These are phyloP conservation scores for Chytriomyces sp. DNA, from an alignment of 192 early-diverging fungal genomes.

Conservation along the genomic window DNA sequence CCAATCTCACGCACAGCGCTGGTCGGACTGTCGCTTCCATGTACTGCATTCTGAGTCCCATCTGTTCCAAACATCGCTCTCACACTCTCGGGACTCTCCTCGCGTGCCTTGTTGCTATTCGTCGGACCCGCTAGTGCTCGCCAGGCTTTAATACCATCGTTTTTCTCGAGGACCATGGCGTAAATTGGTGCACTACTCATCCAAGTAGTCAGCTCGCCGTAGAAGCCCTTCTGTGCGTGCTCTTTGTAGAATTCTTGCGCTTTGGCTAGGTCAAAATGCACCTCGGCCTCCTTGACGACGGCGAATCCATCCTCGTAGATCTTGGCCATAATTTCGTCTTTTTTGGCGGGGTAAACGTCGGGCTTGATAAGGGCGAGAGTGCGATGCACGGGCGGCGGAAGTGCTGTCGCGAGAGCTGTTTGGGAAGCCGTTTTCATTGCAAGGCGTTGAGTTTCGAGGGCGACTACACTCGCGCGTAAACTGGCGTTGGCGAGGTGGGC, in stretches of 20 bases:
- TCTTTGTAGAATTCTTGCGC: slow-evolving; percentile 51
- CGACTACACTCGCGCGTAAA: slow-evolving; percentile 55
- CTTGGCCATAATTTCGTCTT: slow-evolving; percentile 39
- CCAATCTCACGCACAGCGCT: slow-evolving; percentile 42
- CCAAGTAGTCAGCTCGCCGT: slow-evolving; percentile 32
- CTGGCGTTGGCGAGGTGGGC: slow-evolving; percentile 22
- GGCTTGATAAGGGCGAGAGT: slow-evolving; percentile 59
- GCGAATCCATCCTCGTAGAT: slow-evolving; percentile 30
- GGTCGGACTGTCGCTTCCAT: slow-evolving; percentile 45
- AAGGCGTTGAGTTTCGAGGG: slow-evolving; percentile 38
- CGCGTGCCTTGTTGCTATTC: slow-evolving; percentile 52
- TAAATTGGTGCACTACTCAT: slow-evolving; percentile 58
- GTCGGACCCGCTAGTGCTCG: slow-evolving; percentile 56
- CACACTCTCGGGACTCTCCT: slow-evolving; percentile 43
- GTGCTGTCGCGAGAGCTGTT: not conserved
- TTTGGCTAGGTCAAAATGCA: slow-evolving; percentile 26
- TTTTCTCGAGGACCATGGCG: slow-evolving; percentile 56
- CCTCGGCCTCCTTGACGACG: slow-evolving; percentile 32
- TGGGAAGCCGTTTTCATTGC: slow-evolving; percentile 34
- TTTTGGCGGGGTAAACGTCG: slow-evolving; percentile 52
- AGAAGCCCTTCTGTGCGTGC: slow-evolving; percentile 44
- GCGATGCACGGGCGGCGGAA: slow-evolving; percentile 24
- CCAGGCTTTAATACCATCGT: slow-evolving; percentile 54
- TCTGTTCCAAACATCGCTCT: slow-evolving; percentile 52
- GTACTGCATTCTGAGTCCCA: slow-evolving; percentile 47